phyloP scores from a whole-genome alignment of 2,329 filamentous ascomycete genomes.

The Sporothrix variecibatus region DNA sequence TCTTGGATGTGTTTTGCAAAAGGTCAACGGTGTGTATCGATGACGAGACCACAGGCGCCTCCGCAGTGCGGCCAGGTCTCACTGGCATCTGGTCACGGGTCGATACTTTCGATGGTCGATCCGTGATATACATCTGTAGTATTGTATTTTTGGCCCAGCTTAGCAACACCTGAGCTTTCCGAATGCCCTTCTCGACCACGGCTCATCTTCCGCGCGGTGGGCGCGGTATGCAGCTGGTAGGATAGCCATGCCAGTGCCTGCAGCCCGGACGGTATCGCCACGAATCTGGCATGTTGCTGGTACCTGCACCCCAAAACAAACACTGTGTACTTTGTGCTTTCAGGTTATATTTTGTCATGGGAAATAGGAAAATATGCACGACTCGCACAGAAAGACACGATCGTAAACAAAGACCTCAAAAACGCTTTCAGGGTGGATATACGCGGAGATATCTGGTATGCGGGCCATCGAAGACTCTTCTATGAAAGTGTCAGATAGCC shows the following conservation, averaged over 20 bases:
- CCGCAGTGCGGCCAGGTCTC: not conserved
- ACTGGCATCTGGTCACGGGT: not conserved
- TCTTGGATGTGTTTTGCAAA: not conserved
- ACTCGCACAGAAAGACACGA: not conserved
- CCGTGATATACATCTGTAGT: not conserved
- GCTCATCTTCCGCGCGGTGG: not conserved
- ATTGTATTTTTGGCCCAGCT: not conserved
- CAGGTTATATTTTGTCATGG: not conserved
- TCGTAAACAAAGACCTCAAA: not conserved
- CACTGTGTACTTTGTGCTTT: not conserved
- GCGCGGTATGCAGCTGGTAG: not conserved
- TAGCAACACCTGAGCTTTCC: not conserved
- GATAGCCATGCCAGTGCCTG: conserved; percentile 1
- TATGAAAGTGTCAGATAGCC: not conserved
- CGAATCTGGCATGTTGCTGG: not conserved
- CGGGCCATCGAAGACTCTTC: not conserved
- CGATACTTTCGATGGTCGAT: not conserved
- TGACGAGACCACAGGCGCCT: not conserved
- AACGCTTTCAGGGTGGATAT: not conserved
- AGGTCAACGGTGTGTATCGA: not conserved
- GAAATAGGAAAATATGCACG: not conserved
- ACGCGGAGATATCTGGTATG: not conserved
- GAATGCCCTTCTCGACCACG: not conserved
- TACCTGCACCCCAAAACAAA: not conserved
- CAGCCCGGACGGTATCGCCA: not conserved